phyloP scores from a whole-genome alignment of 2,329 filamentous ascomycete genomes.

The Geosmithia morbida region DNA sequence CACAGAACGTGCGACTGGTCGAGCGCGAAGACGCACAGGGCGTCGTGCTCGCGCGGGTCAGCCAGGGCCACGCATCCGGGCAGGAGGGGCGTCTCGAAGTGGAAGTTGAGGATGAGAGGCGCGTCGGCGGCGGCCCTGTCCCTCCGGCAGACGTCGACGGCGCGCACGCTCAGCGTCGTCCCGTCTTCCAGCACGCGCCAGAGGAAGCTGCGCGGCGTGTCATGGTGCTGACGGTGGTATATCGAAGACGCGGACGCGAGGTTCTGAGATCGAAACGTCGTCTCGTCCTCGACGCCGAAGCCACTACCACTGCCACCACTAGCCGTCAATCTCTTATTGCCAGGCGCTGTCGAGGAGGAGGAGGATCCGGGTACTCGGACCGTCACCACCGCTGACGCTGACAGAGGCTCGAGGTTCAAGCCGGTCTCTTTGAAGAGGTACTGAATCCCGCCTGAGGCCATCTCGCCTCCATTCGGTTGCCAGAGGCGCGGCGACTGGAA shows the following conservation, averaged over 20 bases:
- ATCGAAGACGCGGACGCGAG: slow-evolving; percentile 69
- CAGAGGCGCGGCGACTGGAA: too few species aligned
- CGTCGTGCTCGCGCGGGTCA: slow-evolving; percentile 65
- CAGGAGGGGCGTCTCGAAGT: slow-evolving; percentile 60
- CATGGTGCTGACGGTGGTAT: slow-evolving; percentile 65
- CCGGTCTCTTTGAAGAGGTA: slow-evolving; percentile 78
- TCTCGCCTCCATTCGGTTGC: slow-evolving; percentile 45
- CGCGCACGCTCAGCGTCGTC: slow-evolving; percentile 68
- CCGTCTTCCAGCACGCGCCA: slow-evolving; percentile 80
- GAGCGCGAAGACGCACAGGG: slow-evolving; percentile 64
- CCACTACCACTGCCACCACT: slow-evolving; percentile 22
- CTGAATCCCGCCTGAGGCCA: slow-evolving; percentile 47
- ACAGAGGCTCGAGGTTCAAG: slow-evolving; percentile 64
- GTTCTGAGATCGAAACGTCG: slow-evolving; percentile 55
- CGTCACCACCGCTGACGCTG: slow-evolving; percentile 53
- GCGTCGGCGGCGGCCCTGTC: slow-evolving; percentile 48
- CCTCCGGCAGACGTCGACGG: slow-evolving; percentile 64
- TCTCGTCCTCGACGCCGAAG: slow-evolving; percentile 48
- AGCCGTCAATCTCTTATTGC: neutral
- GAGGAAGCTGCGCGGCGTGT: slow-evolving; percentile 70
- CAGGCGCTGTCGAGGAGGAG: neutral
- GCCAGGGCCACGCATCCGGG: slow-evolving; percentile 69
- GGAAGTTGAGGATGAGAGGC: slow-evolving; percentile 61
- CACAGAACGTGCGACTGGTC: slow-evolving; percentile 70
- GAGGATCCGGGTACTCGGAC: slow-evolving; percentile 44